phyloP scores from a whole-genome alignment of 345 rosid genomes.

The Nephelium lappaceum region DNA sequence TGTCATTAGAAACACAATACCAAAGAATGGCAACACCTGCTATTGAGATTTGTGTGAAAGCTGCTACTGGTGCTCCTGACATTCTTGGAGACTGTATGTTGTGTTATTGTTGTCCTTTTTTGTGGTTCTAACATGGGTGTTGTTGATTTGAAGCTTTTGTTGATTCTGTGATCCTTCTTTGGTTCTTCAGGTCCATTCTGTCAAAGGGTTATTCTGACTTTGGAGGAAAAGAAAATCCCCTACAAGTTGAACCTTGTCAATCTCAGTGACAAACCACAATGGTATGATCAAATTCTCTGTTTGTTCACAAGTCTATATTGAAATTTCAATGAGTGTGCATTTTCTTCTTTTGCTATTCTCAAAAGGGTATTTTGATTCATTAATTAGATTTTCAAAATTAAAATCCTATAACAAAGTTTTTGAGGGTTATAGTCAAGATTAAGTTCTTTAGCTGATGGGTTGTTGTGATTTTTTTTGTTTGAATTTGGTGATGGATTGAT shows the following conservation, averaged over 20 bases:
- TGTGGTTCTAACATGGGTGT: constrained; percentile 9
- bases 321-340: background rate
- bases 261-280: constrained; percentile 68
- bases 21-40: constrained; percentile 45
- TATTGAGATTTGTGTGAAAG: constrained; percentile 84
- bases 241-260: constrained; percentile 62
- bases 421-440: background rate
- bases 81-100: constrained; percentile 76
- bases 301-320: background rate
- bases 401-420: background rate
- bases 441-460: constrained; percentile 19
- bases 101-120: background rate
- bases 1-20: background rate
- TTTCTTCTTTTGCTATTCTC: background rate
- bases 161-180: background rate
- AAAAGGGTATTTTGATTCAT: background rate
- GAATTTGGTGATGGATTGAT: background rate
- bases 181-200: constrained; percentile 65
- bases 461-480: constrained; percentile 9
- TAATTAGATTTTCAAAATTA: background rate
- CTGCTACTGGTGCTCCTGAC: constrained; percentile 73
- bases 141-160: background rate
- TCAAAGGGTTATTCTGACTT: constrained; percentile 66
- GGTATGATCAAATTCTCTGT: constrained; percentile 41
- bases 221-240: constrained; percentile 85